These are phyloP conservation scores for Naegleria lovaniensis DNA, from an alignment of 208 protist genomes.

Conservation along the genomic window DNA sequence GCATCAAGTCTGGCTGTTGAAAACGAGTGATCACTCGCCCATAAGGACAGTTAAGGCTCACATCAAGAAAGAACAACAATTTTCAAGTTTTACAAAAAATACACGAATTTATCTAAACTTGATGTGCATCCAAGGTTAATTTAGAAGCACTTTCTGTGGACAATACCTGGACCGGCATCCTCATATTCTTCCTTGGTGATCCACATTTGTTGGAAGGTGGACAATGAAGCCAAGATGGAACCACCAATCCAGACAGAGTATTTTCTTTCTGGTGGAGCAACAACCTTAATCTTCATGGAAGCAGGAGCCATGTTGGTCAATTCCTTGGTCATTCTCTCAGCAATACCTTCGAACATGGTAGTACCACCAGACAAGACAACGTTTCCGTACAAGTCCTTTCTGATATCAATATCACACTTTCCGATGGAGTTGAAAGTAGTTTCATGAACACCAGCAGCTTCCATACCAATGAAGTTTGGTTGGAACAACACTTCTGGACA, in stretches of 20 bases:
- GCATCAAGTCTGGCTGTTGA: too few species aligned
- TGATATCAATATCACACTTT: conserved; percentile 89
- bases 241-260: conserved; percentile 81
- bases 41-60: too few species aligned
- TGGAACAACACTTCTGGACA: conserved; percentile 94
- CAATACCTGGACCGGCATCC: conserved; percentile 73
- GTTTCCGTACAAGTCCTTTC: conserved; percentile 89
- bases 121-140: too few species aligned
- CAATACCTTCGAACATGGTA: conserved; percentile 92
- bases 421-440: conserved; percentile 93
- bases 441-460: conserved; percentile 88
- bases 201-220: conserved; percentile 78
- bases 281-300: conserved; percentile 91
- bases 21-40: too few species aligned
- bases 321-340: conserved; percentile 92
- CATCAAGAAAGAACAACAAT: too few species aligned
- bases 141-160: conserved; percentile 78
- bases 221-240: conserved; percentile 77
- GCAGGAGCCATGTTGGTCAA: conserved; percentile 84
- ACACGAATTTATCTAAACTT: too few species aligned
- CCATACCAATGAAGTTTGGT: conserved; percentile 84
- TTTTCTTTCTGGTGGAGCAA: conserved; percentile 77
- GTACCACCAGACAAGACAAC: conserved; percentile 88
- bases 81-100: too few species aligned
- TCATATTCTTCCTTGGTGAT: conserved; percentile 85